These are phyloP conservation scores for Casuarina cunninghamiana DNA, from an alignment of 306 rosid genomes.

Conservation along the genomic window DNA sequence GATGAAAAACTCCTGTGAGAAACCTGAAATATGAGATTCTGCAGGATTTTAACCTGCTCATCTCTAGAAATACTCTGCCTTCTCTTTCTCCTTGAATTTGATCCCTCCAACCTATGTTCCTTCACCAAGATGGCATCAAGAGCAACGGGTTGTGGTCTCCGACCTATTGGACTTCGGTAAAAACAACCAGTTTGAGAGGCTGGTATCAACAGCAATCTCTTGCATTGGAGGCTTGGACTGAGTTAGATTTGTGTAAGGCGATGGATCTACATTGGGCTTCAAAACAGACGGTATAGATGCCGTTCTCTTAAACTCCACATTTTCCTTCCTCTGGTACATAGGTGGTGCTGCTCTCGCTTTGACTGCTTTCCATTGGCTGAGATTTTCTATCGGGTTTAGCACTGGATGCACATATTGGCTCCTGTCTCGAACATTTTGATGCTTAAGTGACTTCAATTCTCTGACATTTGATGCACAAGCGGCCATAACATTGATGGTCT, in stretches of 20 bases:
- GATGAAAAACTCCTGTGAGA: neutral
- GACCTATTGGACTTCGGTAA: constrained; percentile 40
- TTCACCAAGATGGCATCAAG: constrained; percentile 22
- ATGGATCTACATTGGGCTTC: constrained; percentile 29
- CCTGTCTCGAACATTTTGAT: constrained; percentile 17
- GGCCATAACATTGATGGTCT: neutral
- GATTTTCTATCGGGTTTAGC: constrained; percentile 73
- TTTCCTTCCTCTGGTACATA: constrained; percentile 64
- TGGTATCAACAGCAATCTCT: constrained; percentile 67
- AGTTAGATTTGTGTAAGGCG: constrained; percentile 33
- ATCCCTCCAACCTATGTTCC: constrained; percentile 9
- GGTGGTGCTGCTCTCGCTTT: constrained; percentile 62
- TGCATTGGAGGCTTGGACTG: constrained; percentile 55
- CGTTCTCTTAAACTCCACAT: constrained; percentile 35
- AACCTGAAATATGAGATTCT: neutral
- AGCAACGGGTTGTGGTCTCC: constrained; percentile 38
- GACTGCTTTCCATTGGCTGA: constrained; percentile 84
- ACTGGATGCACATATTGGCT: constrained; percentile 52
- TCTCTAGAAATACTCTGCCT: neutral
- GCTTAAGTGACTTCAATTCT: neutral
- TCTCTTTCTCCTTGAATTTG: constrained; percentile 10
- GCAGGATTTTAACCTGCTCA: constrained; percentile 12
- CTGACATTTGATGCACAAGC: constrained; percentile 3
- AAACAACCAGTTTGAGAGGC: constrained; percentile 80
- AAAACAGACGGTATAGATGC: constrained; percentile 22